Base-by-base conservation (phyloP, 306 rosid genomes). In the Ammopiptanthus mongolicus region DNA sequence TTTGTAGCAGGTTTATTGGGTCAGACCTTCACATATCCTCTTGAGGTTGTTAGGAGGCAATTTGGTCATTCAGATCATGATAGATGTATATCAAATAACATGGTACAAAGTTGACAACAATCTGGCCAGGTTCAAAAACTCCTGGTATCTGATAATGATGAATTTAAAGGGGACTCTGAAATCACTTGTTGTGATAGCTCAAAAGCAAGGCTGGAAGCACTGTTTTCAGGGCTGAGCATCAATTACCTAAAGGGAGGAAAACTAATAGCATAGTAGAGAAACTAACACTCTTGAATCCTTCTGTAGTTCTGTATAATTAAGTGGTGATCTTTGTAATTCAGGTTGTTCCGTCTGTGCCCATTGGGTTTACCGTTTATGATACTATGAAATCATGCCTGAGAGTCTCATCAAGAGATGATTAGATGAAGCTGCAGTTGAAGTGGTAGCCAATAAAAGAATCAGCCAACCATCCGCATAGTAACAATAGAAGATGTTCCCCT, bases 321-420 rank as follows among this genome's bases (percentile, higher is more conserved):
- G 59, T 61, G 10, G 71, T 66, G 23, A 15, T 10, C 33, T 79
- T 74, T 77, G 77, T 68, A 22, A 75, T 84, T 75, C 90, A 95
- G 98, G 97, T 91, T 36, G 98, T 91, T 51, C 98, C 98, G 47
- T 95, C 97, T 39, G 97, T 84, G 60, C 97, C 98, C 15, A 91
- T 95, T n/a, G 96, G 98, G 60, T 95, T 91, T 74, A 95, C 97
- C n/a, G 92, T 91, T 72, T 95, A 90, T 58, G 98, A 95, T 73
- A 71, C 80, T 21, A 81, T 88, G 97, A 95, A 95, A 79, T 53
- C 81, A 52, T 82, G 33, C 78, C 85, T 92, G 42, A 84, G 85
- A 85, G 97, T 95, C 78, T 97, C 97, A 37, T 85, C 98, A 78
- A 81, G 98, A 73, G 98, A 91, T 2, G 92, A 78, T 80, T 97